These are phyloP conservation scores for Pisolithus thermaeus DNA, from an alignment of 1,284 basidiomycete species.

Conservation along the genomic window DNA sequence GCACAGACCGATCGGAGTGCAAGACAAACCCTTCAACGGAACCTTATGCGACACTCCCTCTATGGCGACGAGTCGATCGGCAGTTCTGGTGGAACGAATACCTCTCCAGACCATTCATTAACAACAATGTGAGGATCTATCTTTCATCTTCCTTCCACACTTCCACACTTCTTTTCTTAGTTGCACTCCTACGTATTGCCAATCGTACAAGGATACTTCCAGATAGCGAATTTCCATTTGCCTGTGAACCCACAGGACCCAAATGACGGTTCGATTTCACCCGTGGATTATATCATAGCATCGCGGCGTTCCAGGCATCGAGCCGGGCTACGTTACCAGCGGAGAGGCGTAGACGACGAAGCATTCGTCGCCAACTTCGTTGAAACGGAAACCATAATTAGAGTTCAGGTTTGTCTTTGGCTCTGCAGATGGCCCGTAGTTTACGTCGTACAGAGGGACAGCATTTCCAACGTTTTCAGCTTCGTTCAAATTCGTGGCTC, in stretches of 20 bases:
- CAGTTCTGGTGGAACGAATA: slow-evolving; percentile 91
- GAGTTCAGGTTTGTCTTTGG: slow-evolving; percentile 54
- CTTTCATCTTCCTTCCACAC: not conserved
- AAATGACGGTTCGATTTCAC: slow-evolving; percentile 38
- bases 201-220: slow-evolving; percentile 72
- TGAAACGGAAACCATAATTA: slow-evolving; percentile 87
- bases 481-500: slow-evolving; percentile 89
- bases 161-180: slow-evolving; percentile 7
- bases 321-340: slow-evolving; percentile 93
- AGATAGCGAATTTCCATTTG: slow-evolving; percentile 50
- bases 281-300: slow-evolving; percentile 65
- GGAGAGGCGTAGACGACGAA: slow-evolving; percentile 86
- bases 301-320: slow-evolving; percentile 89
- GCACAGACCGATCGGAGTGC: slow-evolving; percentile 27
- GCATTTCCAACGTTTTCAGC: slow-evolving; percentile 71
- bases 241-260: slow-evolving; percentile 46
- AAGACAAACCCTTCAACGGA: slow-evolving; percentile 56
- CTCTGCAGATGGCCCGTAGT: not conserved
- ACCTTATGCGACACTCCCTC: slow-evolving; percentile 63
- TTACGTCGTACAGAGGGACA: slow-evolving; percentile 50
- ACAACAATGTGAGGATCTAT: slow-evolving; percentile 55
- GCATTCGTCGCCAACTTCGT: slow-evolving; percentile 88
- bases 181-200: slow-evolving; percentile 64
- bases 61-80: slow-evolving; percentile 79
- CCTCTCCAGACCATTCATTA: slow-evolving; percentile 68